phyloP scores from a whole-genome alignment of 768 basidiomycete genomes.

The Leccinum subtestaceum region DNA sequence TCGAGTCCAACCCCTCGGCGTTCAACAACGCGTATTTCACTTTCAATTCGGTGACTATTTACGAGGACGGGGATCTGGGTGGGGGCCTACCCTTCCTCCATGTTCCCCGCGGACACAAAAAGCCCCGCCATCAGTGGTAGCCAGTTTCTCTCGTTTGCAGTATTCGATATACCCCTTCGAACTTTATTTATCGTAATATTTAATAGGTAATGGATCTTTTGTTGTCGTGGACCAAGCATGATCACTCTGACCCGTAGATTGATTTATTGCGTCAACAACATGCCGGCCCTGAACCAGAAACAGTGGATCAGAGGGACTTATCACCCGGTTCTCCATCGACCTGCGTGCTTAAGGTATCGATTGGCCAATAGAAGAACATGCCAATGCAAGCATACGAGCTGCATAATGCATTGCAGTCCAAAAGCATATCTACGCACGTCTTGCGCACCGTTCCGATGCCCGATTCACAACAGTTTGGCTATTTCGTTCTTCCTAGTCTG shows the following conservation, averaged over 20 bases:
- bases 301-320: too few species aligned
- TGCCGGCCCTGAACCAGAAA: too few species aligned
- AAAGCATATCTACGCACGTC: too few species aligned
- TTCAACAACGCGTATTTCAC: slow-evolving; percentile 42
- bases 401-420: too few species aligned
- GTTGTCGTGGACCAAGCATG: neutral
- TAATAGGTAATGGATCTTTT: neutral
- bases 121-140: neutral
- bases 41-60: slow-evolving; percentile 38
- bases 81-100: neutral
- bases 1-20: slow-evolving; percentile 37
- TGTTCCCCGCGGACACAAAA: neutral
- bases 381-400: too few species aligned
- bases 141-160: neutral
- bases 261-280: too few species aligned
- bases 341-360: too few species aligned
- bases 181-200: neutral
- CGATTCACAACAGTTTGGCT: too few species aligned
- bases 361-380: slow-evolving; percentile 19
- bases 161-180: neutral
- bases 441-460: too few species aligned
- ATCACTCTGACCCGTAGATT: neutral
- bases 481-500: too few species aligned
- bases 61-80: slow-evolving; percentile 8
- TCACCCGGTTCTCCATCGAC: too few species aligned